phyloP scores from a whole-genome alignment of 225 moss, liverwort and hornwort species.

The Straminergon stramineum region DNA sequence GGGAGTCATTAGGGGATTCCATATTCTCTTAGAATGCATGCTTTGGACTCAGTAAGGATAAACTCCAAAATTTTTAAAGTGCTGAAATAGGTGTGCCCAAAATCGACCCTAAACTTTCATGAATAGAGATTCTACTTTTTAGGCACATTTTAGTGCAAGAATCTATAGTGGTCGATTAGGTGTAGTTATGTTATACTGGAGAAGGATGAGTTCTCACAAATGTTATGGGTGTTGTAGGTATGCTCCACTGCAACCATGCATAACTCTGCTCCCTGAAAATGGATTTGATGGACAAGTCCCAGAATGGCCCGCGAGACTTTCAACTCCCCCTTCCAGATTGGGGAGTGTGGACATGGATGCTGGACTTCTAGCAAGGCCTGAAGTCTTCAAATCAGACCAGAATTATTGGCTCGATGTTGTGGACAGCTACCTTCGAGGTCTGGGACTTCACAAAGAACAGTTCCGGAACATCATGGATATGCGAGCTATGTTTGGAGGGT shows the following conservation, averaged over 20 bases:
- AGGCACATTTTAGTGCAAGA: background rate
- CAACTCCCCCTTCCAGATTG: conserved; percentile 33
- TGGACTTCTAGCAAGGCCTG: conserved; percentile 15
- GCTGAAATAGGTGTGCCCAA: background rate
- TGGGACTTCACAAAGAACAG: conserved; percentile 55
- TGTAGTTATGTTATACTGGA: background rate
- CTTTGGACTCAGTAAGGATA: background rate
- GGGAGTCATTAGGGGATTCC: background rate
- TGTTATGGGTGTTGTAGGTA: conserved; percentile 32
- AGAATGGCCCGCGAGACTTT: conserved; percentile 59
- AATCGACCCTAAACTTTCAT: background rate
- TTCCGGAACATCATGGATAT: conserved; percentile 84
- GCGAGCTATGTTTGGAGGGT: conserved; percentile 68
- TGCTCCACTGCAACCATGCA: conserved; percentile 33
- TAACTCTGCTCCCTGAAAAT: conserved; percentile 31
- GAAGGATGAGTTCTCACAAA: background rate
- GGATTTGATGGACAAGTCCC: conserved; percentile 1
- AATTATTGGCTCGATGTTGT: conserved; percentile 58
- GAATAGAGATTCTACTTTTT: background rate
- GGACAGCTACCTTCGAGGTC: conserved; percentile 55
- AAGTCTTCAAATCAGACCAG: conserved; percentile 54
- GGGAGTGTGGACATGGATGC: conserved; percentile 28
- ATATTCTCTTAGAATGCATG: background rate
- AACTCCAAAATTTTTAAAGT: background rate
- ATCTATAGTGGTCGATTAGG: background rate